A percentile compares a stretch with the other conserved stretches of the same genome.
Evolutionary conservation across 2,329 filamentous ascomycete genomes (phyloP).

Genomic region (Fusarium protoensiforme): DNA sequence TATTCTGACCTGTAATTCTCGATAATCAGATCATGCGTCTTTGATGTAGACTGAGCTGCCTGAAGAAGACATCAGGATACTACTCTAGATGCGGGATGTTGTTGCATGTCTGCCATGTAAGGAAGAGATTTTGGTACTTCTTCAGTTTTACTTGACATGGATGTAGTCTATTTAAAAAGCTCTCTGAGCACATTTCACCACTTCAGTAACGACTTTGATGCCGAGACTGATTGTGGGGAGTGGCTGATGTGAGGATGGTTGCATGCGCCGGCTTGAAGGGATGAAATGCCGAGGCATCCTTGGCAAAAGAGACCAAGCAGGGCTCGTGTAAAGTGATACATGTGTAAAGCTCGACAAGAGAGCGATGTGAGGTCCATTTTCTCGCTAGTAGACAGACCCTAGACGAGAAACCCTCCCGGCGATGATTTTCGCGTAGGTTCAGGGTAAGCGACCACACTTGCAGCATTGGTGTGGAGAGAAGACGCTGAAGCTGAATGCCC

Average conservation of each 20-base stretch:
- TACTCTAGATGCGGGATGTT: background rate
- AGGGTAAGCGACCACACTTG: background rate
- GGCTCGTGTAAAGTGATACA: background rate
- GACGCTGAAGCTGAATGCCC: background rate
- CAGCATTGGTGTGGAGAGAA: background rate
- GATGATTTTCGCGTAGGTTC: background rate
- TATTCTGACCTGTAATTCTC: background rate
- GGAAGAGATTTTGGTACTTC: background rate
- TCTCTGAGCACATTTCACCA: background rate
- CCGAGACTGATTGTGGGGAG: background rate
- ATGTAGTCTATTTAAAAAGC: background rate
- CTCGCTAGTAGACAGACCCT: background rate
- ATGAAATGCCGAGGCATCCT: background rate
- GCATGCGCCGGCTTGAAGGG: background rate
- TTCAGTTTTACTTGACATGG: background rate
- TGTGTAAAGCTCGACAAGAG: background rate
- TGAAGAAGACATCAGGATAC: background rate
- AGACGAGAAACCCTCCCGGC: background rate
- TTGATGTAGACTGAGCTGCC: background rate
- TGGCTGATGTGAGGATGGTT: background rate
- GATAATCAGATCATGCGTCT: background rate
- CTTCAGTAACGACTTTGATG: background rate
- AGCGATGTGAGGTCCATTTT: background rate
- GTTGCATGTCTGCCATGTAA: background rate
- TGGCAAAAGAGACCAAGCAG: background rate